Evolutionary conservation across 225 moss, liverwort and hornwort species (phyloP).

Genomic region (Sphagnum tenellum): DNA sequence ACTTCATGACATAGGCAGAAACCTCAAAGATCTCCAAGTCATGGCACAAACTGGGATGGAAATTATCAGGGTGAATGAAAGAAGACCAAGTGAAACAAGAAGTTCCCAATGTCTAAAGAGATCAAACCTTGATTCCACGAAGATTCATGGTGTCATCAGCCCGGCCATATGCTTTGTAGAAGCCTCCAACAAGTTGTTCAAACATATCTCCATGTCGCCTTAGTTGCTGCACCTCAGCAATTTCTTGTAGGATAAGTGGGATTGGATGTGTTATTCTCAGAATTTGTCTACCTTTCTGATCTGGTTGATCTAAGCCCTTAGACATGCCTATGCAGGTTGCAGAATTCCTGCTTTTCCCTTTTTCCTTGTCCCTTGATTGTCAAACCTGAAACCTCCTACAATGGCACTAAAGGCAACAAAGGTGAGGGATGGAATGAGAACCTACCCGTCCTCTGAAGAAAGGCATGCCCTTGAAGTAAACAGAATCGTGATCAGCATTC

Average conservation of each 20-base stretch:
- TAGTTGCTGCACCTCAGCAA: slow-evolving; percentile 40
- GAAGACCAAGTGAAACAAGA: neutral
- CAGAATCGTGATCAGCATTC: slow-evolving; percentile 90
- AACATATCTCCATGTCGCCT: slow-evolving; percentile 93
- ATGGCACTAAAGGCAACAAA: neutral
- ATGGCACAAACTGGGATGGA: neutral
- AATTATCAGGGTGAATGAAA: neutral
- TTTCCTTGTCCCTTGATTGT: neutral
- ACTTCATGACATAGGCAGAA: slow-evolving; percentile 28
- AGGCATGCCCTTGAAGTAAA: slow-evolving; percentile 90
- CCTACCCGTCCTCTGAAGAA: slow-evolving; percentile 56
- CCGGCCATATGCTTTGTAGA: slow-evolving; percentile 80
- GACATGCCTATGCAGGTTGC: neutral
- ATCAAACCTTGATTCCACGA: slow-evolving; percentile 78
- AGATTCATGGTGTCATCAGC: slow-evolving; percentile 96
- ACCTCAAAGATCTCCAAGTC: neutral
- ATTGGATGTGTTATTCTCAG: neutral
- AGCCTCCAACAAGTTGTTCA: slow-evolving; percentile 66
- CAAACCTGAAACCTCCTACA: neutral
- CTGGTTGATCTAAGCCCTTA: neutral
- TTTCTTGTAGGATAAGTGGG: neutral
- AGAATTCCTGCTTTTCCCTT: neutral
- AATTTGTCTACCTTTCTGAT: neutral
- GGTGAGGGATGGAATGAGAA: neutral
- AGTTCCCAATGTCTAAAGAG: neutral